Base-by-base conservation (phyloP, 495 filamentous ascomycete genomes). In the Podospora tetraspora region DNA sequence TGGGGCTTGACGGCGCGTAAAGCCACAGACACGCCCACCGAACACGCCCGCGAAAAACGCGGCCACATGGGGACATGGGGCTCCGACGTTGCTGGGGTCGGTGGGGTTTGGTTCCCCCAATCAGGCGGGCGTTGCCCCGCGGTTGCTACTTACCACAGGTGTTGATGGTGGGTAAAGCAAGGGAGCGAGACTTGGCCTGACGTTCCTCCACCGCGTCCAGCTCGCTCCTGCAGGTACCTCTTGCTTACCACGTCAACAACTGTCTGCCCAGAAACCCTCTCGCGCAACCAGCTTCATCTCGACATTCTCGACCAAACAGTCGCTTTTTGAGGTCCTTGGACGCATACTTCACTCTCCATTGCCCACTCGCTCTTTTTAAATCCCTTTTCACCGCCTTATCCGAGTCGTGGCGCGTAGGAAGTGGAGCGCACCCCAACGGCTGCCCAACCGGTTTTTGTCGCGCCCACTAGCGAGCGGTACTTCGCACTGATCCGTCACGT, bases 41-140 rank as follows among this genome's bases (percentile, higher is more conserved):
- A n/a, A 32, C 32, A 34, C 11, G 61, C 69, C 71, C 71, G 69
- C 68, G 66, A 74, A 74, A 76, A 76, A 76, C 72, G 74, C 76
- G 76, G 71, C 21, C 56, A 37, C 11, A n/a, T 21, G 12, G 16
- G n/a, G 2, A 12, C 74, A 68, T 64, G 74, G 70, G 65, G 61
- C 13, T 52, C 37, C 27, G 52, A 66, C 62, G 61, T 68, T 60
- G 60, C 66, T 61, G 37, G 58, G 68, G 61, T n/a, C 30, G 64
- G 61, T 24, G 24, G 57, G 37, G 25, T 13, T n/a, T 43, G 29
- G 23, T 64, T 34, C 58, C 22, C 56, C 82, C 83, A 84, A 84
- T 83, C 66, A 75, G 67, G 66, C 22, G 0, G 11, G 63, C 74
- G 81, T 84, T 84, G 82, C 82, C 72, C 75, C 71, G 79, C 74